A percentile compares a stretch with the other conserved stretches of the same genome.
These are phyloP conservation scores for Metschnikowia colocasiae DNA, from an alignment of 805 yeast species.

Conservation along the genomic window DNA sequence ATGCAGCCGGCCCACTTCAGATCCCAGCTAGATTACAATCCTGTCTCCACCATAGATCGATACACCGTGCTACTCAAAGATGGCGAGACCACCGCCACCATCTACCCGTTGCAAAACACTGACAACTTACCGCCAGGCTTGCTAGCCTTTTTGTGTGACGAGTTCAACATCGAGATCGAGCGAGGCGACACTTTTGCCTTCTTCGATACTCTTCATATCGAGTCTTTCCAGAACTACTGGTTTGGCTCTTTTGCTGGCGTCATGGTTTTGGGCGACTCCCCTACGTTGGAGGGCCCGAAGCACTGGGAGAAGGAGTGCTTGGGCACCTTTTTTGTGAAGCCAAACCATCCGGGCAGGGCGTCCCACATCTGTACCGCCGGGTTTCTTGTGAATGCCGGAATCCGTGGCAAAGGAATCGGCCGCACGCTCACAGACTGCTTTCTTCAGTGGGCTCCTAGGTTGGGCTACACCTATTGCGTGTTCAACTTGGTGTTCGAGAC, in stretches of 20 bases:
- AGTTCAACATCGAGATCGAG: slow-evolving; percentile 87
- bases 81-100: slow-evolving; percentile 89
- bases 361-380: slow-evolving; percentile 91
- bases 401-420: slow-evolving; percentile 90
- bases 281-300: slow-evolving; percentile 44
- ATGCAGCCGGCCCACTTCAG: slow-evolving; percentile 45
- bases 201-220: slow-evolving; percentile 71
- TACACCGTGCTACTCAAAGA: slow-evolving; percentile 79
- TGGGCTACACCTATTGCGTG: slow-evolving; percentile 81
- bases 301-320: slow-evolving; percentile 93
- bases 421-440: slow-evolving; percentile 77
- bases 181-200: slow-evolving; percentile 86
- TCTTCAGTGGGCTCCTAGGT: slow-evolving; percentile 83
- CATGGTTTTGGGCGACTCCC: slow-evolving; percentile 71
- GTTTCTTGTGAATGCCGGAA: slow-evolving; percentile 87
- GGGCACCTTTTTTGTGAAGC: slow-evolving; percentile 80
- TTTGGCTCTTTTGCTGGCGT: slow-evolving; percentile 79
- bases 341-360: slow-evolving; percentile 89
- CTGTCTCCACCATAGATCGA: slow-evolving; percentile 46
- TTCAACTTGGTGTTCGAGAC: slow-evolving; percentile 88
- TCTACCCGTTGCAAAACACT: slow-evolving; percentile 74
- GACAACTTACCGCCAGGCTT: slow-evolving; percentile 73
- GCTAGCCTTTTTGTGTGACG: slow-evolving; percentile 79
- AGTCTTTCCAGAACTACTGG: slow-evolving; percentile 83
- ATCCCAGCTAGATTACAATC: slow-evolving; percentile 38